Evolutionary conservation across 768 basidiomycete species (phyloP).

Genomic region (Exsudoporus frostii): DNA sequence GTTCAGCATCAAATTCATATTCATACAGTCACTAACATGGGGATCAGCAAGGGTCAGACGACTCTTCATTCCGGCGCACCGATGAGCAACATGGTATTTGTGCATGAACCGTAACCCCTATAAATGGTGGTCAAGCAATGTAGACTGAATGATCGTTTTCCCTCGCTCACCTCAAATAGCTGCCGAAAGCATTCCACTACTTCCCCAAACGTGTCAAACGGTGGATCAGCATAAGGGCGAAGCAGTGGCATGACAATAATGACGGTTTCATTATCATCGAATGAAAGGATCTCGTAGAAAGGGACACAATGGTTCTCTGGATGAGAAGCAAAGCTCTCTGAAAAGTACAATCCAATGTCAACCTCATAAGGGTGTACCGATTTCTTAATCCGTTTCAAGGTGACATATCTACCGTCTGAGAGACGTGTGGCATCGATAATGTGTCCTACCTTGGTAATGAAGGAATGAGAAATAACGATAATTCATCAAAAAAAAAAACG

Average conservation of each 20-base stretch:
- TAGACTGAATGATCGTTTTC: too few species aligned
- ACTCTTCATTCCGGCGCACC: too few species aligned
- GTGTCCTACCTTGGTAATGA: neutral
- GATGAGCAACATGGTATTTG: slow-evolving; percentile 32
- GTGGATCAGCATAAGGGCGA: slow-evolving; percentile 14
- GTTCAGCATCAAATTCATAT: slow-evolving; percentile 34
- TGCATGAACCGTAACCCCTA: slow-evolving; percentile 39
- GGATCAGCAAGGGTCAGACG: too few species aligned
- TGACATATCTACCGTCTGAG: slow-evolving; percentile 25
- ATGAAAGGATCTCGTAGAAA: slow-evolving; percentile 13
- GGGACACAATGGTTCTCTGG: slow-evolving; percentile 30
- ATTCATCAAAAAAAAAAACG: too few species aligned
- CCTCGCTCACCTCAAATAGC: slow-evolving; percentile 29
- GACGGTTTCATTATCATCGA: slow-evolving; percentile 1
- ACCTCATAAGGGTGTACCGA: slow-evolving; percentile 19
- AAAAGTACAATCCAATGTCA: slow-evolving; percentile 23
- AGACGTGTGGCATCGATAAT: slow-evolving; percentile 30
- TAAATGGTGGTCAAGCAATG: too few species aligned
- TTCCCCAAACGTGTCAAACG: slow-evolving; percentile 15
- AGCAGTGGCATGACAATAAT: slow-evolving; percentile 33
- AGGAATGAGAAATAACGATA: too few species aligned
- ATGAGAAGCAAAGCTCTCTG: neutral
- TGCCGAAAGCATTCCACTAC: slow-evolving; percentile 27
- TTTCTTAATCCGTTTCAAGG: slow-evolving; percentile 25
- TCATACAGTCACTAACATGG: slow-evolving; percentile 26